Conservation (phyloP, 257 asterid species). For the Solanum piurae region DNA sequence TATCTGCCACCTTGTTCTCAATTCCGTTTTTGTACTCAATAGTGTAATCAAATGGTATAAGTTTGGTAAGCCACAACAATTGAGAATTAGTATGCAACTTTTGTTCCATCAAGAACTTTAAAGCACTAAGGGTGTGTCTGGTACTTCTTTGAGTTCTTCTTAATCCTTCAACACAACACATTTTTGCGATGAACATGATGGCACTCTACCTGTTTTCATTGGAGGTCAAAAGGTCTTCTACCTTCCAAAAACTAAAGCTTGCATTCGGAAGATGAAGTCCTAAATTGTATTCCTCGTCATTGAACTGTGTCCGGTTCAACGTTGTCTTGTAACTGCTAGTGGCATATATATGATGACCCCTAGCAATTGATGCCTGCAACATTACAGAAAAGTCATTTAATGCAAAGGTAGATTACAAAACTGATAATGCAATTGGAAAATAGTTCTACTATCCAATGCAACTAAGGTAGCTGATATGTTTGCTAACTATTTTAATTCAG, state of each 20-base stretch:
- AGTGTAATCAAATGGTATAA: no score
- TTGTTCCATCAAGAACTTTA: no score
- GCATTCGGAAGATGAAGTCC: constrained; percentile 51
- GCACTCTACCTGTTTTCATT: not conserved
- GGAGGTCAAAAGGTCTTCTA: constrained; percentile 44
- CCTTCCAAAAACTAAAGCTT: constrained; percentile 31
- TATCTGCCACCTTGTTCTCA: no score
- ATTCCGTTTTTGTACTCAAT: no score
- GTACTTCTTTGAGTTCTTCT: no score
- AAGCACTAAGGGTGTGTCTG: no score
- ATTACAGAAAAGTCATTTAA: not conserved
- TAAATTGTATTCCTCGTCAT: constrained; percentile 19
- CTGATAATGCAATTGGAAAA: not conserved
- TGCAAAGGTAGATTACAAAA: not conserved
- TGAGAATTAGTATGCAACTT: no score
- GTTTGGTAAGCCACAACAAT: no score
- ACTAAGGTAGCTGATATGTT: not conserved
- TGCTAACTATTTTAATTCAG: not conserved
- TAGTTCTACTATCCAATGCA: not conserved
- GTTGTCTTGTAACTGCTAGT: constrained; percentile 34
- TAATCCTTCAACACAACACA: not conserved
- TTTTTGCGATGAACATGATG: not conserved
- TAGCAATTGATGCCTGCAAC: constrained; percentile 49
- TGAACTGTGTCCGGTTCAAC: constrained; percentile 28
- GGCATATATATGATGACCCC: constrained; percentile 60